phyloP scores from a whole-genome alignment of 225 moss, liverwort and hornwort species.

The Rhytidiadelphus loreus region DNA sequence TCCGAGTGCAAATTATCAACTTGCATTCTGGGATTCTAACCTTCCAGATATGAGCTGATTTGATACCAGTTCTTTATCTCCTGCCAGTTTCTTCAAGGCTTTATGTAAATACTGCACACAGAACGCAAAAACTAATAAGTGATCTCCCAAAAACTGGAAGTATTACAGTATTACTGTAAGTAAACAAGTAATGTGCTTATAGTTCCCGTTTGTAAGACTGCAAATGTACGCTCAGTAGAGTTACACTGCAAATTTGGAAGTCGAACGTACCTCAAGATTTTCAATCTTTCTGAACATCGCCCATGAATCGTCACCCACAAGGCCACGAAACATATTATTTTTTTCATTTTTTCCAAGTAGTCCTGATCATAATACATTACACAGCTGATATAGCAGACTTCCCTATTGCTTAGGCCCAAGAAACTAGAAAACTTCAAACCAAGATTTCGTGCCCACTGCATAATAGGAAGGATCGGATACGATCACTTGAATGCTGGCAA shows the following conservation, averaged over 20 bases:
- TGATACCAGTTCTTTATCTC: conserved; percentile 33
- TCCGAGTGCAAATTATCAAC: background rate
- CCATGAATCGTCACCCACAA: conserved; percentile 5
- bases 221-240: background rate
- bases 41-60: conserved; percentile 38
- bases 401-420: background rate
- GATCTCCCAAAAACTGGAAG: background rate
- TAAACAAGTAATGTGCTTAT: background rate
- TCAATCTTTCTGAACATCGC: conserved; percentile 26
- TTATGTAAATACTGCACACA: conserved; percentile 36
- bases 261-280: conserved; percentile 28
- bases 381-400: too few relatives aligned
- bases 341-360: background rate
- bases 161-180: too few relatives aligned
- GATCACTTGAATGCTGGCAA: background rate
- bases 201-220: background rate
- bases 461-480: background rate
- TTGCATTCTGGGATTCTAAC: conserved; percentile 1
- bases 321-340: background rate
- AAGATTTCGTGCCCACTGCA: background rate
- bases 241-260: background rate
- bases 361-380: background rate
- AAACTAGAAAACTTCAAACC: background rate
- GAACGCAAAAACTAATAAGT: background rate
- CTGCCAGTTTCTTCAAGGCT: conserved; percentile 34